phyloP scores from a whole-genome alignment of 371 early-diverging fungal species.

The Mucor lusitanicus region DNA sequence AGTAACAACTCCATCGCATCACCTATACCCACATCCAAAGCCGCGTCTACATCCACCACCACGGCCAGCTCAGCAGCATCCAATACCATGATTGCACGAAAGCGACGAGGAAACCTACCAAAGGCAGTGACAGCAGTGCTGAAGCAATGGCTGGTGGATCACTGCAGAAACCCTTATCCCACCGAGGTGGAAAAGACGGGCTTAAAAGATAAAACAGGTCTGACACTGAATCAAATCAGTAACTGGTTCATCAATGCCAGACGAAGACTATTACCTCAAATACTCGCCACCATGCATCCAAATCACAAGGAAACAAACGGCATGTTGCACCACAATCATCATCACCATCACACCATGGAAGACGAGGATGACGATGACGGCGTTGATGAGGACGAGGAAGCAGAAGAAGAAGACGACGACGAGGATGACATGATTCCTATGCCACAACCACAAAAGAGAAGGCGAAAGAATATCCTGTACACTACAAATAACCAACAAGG shows the following conservation, averaged over 20 bases:
- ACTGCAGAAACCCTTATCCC: slow-evolving; percentile 75
- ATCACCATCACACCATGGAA: background rate
- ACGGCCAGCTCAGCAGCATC: background rate
- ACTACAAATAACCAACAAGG: background rate
- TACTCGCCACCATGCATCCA: slow-evolving; percentile 1
- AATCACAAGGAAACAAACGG: background rate
- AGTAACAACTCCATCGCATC: background rate
- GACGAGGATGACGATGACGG: background rate
- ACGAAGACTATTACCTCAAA: slow-evolving; percentile 51
- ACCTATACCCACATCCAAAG: background rate
- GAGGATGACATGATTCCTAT: background rate
- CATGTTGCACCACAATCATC: background rate
- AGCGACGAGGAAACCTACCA: slow-evolving; percentile 54
- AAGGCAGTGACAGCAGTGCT: slow-evolving; percentile 56
- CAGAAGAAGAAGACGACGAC: background rate
- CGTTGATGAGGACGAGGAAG: background rate
- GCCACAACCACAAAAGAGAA: slow-evolving; percentile 1
- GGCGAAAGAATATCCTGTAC: background rate
- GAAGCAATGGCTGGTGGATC: slow-evolving; percentile 68
- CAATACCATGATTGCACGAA: background rate
- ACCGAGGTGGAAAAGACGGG: slow-evolving; percentile 69
- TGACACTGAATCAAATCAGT: slow-evolving; percentile 72
- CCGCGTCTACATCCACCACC: background rate
- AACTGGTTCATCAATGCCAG: slow-evolving; percentile 87
- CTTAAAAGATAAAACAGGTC: slow-evolving; percentile 55